These are phyloP conservation scores for Buddleja alternifolia DNA, from an alignment of 257 asterid species.

Conservation along the genomic window DNA sequence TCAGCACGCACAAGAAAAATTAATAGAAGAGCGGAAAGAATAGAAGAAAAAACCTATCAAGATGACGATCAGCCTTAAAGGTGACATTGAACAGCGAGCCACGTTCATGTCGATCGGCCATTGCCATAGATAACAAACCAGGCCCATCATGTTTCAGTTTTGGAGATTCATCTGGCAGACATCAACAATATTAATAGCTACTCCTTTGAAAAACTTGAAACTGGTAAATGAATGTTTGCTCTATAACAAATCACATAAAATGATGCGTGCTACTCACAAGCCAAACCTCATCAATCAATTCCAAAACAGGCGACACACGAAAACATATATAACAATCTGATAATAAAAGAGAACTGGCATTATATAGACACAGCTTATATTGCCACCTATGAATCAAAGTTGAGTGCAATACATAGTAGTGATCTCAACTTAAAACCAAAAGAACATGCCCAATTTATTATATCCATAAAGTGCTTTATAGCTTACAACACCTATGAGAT, in stretches of 20 bases:
- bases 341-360: not conserved
- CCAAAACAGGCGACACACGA: constrained; percentile 9
- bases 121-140: constrained; percentile 90
- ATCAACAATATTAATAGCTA: constrained; percentile 29
- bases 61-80: constrained; percentile 90
- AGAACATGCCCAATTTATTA: not conserved
- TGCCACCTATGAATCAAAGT: not conserved
- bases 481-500: no score
- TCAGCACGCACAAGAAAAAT: constrained; percentile 2
- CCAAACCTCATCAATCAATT: no score
- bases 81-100: constrained; percentile 86
- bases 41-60: constrained; percentile 68
- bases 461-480: no score
- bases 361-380: not conserved
- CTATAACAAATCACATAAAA: no score
- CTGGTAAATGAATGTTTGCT: not conserved
- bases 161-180: constrained; percentile 74
- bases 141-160: constrained; percentile 84
- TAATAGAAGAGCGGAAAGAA: constrained; percentile 17
- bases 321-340: not conserved
- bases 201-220: constrained; percentile 1
- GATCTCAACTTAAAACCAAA: not conserved
- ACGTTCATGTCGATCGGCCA: constrained; percentile 85
- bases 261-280: no score
- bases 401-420: not conserved